Conservation (phyloP, 1,284 basidiomycete genomes). For the Heterobasidion irregulare region DNA sequence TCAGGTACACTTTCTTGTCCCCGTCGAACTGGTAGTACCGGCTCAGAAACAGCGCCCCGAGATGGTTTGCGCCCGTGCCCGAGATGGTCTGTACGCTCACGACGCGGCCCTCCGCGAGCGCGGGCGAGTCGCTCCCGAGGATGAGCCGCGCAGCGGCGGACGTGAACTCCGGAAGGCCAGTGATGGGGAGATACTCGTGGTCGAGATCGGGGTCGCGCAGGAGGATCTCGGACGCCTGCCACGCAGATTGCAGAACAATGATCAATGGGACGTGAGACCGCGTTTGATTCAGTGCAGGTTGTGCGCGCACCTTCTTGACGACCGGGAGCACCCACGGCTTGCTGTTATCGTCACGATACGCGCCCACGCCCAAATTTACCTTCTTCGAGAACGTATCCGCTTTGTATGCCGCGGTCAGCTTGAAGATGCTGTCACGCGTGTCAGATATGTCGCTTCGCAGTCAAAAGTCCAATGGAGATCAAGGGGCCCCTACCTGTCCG, state of each 20-base stretch:
- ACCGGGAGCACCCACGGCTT: constrained; percentile 93
- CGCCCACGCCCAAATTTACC: constrained; percentile 88
- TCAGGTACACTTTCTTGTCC: constrained; percentile 68
- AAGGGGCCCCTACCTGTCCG: constrained; percentile 43
- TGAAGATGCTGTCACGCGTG: constrained; percentile 72
- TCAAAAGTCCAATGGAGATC: constrained; percentile 22
- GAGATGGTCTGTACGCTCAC: constrained; percentile 88
- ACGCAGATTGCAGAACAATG: neutral
- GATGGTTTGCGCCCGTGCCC: constrained; percentile 92
- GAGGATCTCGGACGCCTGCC: constrained; percentile 67
- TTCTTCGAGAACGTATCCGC: constrained; percentile 76
- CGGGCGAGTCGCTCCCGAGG: constrained; percentile 67
- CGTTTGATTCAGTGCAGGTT: neutral
- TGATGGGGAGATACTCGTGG: constrained; percentile 93
- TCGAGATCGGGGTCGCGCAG: constrained; percentile 70
- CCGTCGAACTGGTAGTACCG: constrained; percentile 75
- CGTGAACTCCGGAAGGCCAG: constrained; percentile 80
- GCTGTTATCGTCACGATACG: constrained; percentile 80
- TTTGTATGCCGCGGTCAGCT: constrained; percentile 85
- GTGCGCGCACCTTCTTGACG: constrained; percentile 65
- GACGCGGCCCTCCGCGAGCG: constrained; percentile 64
- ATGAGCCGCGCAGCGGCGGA: constrained; percentile 76
- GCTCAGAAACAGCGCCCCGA: constrained; percentile 84
- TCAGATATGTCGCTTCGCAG: neutral
- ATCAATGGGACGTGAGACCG: neutral